Conservation (phyloP, 192 early-diverging fungal genomes). For the Mortierella alpina region DNA sequence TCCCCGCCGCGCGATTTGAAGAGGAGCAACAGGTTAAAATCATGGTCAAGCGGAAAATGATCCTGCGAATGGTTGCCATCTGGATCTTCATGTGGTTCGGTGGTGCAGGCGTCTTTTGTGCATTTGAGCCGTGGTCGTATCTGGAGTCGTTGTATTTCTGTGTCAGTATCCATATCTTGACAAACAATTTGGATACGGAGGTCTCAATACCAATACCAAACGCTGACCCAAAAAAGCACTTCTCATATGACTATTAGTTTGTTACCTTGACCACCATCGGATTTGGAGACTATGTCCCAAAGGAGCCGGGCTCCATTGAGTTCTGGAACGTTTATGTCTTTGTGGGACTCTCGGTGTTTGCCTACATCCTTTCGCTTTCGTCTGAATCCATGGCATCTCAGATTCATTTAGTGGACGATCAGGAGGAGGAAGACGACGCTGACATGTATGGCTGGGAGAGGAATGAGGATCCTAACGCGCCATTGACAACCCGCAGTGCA, state of each 20-base stretch:
- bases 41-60: constrained; percentile 47
- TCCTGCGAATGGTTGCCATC: constrained; percentile 31
- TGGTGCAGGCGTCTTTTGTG: constrained; percentile 43
- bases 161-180: constrained; percentile 16
- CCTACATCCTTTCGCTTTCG: constrained; percentile 43
- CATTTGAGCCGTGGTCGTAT: constrained; percentile 33
- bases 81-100: constrained; percentile 53
- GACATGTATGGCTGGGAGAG: constrained; percentile 48
- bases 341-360: constrained; percentile 42
- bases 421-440: constrained; percentile 36
- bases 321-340: constrained; percentile 55
- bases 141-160: constrained; percentile 49
- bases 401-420: constrained; percentile 48
- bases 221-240: neutral
- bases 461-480: constrained; percentile 37
- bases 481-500: constrained; percentile 31
- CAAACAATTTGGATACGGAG: too few relatives aligned
- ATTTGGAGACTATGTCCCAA: constrained; percentile 47
- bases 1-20: constrained; percentile 30
- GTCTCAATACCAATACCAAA: too few relatives aligned
- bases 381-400: constrained; percentile 47
- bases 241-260: constrained; percentile 13
- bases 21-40: constrained; percentile 43
- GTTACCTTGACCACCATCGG: constrained; percentile 51
- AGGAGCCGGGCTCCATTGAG: constrained; percentile 40